Base-by-base conservation (phyloP, 176 grass and related monocot species). In the Triticum timopheevii region DNA sequence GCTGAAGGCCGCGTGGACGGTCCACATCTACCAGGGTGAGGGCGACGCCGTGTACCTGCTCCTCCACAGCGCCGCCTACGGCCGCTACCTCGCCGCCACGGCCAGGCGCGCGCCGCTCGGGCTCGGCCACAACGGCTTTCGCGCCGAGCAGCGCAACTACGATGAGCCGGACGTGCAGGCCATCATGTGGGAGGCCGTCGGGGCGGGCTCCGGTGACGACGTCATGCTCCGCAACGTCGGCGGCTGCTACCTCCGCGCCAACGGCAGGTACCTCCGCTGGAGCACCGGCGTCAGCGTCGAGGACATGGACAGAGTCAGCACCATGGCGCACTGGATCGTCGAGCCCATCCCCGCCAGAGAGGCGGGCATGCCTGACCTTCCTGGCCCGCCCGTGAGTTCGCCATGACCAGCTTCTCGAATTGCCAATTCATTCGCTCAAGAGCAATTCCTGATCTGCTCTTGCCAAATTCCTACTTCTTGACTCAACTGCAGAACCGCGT, bases 41-140 rank as follows among this genome's bases (percentile, higher is more conserved):
- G 11, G n/a, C 66, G 28, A 79, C 54, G 81, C 28, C 65, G 2
- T 10, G 12, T 33, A 7, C 23, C 5, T 87, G 8, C 85, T 80
- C 39, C 85, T 81, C 68, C 85, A 50, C 25, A 25, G 15, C 39
- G 77, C 73, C 13, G 82, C 64, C 74, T 86, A 86, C 66, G 84
- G 77, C 8, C 66, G 76, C 65, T 86, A 80, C 84, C 84, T 87
- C 65, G 65, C 33, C 1, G 16, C 52, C 35, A 13, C 23, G 40
- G 2, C 10, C 65, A 44, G 2, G 12, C 13, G 12, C 24, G 76
- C 84, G 17, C 65, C 76, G 44, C 44, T 45, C 39, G 39, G 39
- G 49, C 24, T 4, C 22, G 38, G 34, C 42, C 0, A 15, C 45
- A 4, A 0, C 12, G 83, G 83, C 72, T 45, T 17, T 30, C 40